Conservation (phyloP, 805 yeast genomes). For the Helenozyma rhizophorensis region DNA sequence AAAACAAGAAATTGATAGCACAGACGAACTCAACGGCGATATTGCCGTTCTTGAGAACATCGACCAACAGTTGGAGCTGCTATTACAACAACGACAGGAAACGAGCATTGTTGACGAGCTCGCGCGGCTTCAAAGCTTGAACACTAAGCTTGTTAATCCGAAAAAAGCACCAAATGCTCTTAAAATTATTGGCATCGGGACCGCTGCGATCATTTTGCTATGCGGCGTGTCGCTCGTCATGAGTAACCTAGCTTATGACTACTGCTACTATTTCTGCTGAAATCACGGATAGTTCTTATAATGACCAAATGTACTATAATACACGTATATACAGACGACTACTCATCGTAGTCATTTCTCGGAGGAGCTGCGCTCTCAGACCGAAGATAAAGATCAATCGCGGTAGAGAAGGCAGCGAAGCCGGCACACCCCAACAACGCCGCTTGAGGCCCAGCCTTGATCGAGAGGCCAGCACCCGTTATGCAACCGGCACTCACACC, state of each 20-base stretch:
- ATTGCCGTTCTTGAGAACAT: slow-evolving; percentile 4
- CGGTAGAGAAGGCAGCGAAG: slow-evolving; percentile 91
- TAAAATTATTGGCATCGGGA: slow-evolving; percentile 1
- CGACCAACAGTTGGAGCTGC: slow-evolving; percentile 3
- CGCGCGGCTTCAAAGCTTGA: slow-evolving; percentile 23
- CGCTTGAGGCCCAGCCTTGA: slow-evolving; percentile 91
- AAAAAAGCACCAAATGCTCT: too few relatives aligned
- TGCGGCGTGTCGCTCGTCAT: slow-evolving; percentile 20
- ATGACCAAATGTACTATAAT: slow-evolving; percentile 5
- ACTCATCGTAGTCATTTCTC: slow-evolving; percentile 72
- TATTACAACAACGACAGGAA: slow-evolving; percentile 10
- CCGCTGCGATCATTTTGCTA: not conserved
- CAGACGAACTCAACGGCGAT: slow-evolving; percentile 5
- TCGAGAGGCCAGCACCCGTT: slow-evolving; percentile 94
- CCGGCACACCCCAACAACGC: slow-evolving; percentile 94
- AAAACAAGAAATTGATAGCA: slow-evolving; percentile 4
- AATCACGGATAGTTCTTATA: too few relatives aligned
- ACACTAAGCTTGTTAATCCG: too few relatives aligned
- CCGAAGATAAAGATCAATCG: slow-evolving; percentile 34
- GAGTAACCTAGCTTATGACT: slow-evolving; percentile 32
- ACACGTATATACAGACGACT: slow-evolving; percentile 3
- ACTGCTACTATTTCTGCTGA: slow-evolving; percentile 39
- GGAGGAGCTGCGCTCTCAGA: slow-evolving; percentile 55
- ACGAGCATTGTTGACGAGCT: slow-evolving; percentile 19
- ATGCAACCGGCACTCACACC: slow-evolving; percentile 92